Percentiles rank a stretch among this genome's conserved stretches.
These are phyloP conservation scores for Aureobasidium lini DNA, from an alignment of 2,329 filamentous ascomycete genomes.

Conservation along the genomic window DNA sequence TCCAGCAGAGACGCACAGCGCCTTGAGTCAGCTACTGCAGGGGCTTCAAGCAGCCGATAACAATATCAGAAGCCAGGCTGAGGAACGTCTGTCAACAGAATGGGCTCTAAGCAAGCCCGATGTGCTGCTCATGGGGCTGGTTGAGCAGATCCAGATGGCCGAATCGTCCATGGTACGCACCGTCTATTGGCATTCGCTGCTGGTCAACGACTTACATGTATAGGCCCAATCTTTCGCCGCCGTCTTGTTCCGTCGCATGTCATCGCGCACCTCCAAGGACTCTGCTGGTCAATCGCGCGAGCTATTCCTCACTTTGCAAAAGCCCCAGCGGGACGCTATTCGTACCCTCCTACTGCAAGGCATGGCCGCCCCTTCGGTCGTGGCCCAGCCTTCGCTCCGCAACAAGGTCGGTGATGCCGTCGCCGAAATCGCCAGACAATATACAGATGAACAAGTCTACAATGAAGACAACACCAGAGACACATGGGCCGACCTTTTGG, in stretches of 20 bases:
- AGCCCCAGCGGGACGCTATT: constrained; percentile 68
- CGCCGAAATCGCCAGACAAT: constrained; percentile 89
- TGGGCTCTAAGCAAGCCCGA: constrained; percentile 80
- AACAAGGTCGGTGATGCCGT: constrained; percentile 98
- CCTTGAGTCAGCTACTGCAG: constrained; percentile 78
- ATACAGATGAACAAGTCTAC: constrained; percentile 61
- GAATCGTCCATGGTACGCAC: constrained; percentile 58
- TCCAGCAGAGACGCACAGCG: constrained; percentile 72
- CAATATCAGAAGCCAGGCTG: constrained; percentile 71
- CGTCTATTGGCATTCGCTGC: not conserved
- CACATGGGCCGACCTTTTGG: constrained; percentile 82
- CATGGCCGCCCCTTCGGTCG: constrained; percentile 62
- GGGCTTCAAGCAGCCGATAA: constrained; percentile 89
- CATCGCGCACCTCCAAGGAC: constrained; percentile 78
- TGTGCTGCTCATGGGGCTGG: constrained; percentile 84
- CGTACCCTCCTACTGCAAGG: constrained; percentile 75
- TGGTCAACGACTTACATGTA: not conserved
- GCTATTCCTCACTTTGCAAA: constrained; percentile 72
- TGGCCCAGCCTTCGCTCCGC: constrained; percentile 53
- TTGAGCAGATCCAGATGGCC: constrained; percentile 80
- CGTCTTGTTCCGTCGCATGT: constrained; percentile 88
- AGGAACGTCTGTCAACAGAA: constrained; percentile 83
- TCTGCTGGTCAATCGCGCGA: constrained; percentile 66
- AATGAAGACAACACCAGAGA: constrained; percentile 34
- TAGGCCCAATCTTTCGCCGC: constrained; percentile 86